Percentiles rank a stretch among this genome's conserved stretches.
These are phyloP conservation scores for Hymenoscyphus linearis DNA, from an alignment of 2,329 filamentous ascomycete species.

Conservation along the genomic window DNA sequence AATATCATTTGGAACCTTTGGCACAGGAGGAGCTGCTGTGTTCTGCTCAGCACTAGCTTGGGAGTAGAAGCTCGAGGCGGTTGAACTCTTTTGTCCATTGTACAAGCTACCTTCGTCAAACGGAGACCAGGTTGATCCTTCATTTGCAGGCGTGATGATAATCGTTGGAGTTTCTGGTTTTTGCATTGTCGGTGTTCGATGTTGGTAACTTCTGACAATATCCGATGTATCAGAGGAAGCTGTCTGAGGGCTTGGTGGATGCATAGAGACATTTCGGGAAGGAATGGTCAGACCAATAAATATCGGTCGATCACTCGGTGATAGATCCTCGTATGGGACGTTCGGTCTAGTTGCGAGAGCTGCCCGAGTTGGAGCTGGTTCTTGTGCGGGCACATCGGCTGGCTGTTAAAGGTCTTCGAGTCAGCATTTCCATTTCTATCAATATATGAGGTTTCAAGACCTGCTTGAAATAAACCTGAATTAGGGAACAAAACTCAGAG, in stretches of 20 bases:
- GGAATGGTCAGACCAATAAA: conserved; percentile 66
- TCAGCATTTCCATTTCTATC: no score
- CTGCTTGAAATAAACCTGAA: no score
- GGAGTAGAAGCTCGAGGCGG: conserved; percentile 46
- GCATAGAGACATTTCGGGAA: conserved; percentile 42
- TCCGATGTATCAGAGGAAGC: conserved; percentile 25
- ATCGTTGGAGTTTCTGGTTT: conserved; percentile 42
- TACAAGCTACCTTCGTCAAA: conserved; percentile 16
- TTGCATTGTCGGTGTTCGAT: conserved; percentile 18
- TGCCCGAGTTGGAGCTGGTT: background rate
- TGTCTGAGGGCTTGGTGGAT: conserved; percentile 47
- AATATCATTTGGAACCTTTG: conserved; percentile 43
- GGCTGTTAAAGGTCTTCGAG: background rate
- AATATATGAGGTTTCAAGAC: no score
- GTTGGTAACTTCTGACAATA: conserved; percentile 22
- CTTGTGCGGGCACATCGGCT: background rate
- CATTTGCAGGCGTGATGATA: conserved; percentile 46
- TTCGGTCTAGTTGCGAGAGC: conserved; percentile 12
- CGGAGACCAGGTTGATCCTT: conserved; percentile 32
- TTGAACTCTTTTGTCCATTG: conserved; percentile 10
- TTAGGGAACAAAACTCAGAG: no score
- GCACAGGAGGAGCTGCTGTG: conserved; percentile 52
- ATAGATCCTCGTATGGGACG: conserved; percentile 43
- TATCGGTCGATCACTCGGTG: conserved; percentile 65
- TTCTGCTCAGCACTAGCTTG: conserved; percentile 39